Conservation (phyloP, 768 basidiomycete genomes). For the Xerocomus spinulosus region DNA sequence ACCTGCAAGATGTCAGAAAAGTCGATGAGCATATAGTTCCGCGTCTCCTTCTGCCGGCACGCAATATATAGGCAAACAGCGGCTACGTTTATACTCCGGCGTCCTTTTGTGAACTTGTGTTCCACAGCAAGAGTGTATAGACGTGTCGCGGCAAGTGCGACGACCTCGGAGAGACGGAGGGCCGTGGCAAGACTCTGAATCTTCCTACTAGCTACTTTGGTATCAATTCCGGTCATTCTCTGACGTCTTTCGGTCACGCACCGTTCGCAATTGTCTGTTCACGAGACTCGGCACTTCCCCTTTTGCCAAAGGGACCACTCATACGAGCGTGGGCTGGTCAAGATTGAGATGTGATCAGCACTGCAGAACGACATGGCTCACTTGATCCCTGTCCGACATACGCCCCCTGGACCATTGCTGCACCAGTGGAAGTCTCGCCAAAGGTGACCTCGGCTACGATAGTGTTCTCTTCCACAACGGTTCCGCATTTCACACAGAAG, state of each 20-base stretch:
- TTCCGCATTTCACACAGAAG: constrained; percentile 82
- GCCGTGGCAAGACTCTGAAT: constrained; percentile 80
- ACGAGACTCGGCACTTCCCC: constrained; percentile 74
- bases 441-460: constrained; percentile 94
- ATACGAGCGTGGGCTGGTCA: constrained; percentile 71
- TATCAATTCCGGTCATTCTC: neutral
- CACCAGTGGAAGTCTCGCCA: constrained; percentile 88
- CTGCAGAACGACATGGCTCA: constrained; percentile 39
- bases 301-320: constrained; percentile 77
- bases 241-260: constrained; percentile 28
- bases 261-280: constrained; percentile 92
- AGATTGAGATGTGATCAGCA: neutral
- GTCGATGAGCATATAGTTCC: constrained; percentile 97
- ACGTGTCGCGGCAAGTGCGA: constrained; percentile 76
- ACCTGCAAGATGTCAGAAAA: constrained; percentile 96
- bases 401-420: constrained; percentile 92
- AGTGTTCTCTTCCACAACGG: constrained; percentile 88
- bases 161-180: constrained; percentile 72
- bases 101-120: constrained; percentile 90
- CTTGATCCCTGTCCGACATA: constrained; percentile 90
- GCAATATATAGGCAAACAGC: constrained; percentile 95
- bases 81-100: constrained; percentile 88
- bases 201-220: constrained; percentile 61
- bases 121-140: constrained; percentile 92
- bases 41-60: constrained; percentile 84